Evolutionary conservation across 1,284 basidiomycete species (phyloP).

Genomic region (Ceratobasidium sp.): DNA sequence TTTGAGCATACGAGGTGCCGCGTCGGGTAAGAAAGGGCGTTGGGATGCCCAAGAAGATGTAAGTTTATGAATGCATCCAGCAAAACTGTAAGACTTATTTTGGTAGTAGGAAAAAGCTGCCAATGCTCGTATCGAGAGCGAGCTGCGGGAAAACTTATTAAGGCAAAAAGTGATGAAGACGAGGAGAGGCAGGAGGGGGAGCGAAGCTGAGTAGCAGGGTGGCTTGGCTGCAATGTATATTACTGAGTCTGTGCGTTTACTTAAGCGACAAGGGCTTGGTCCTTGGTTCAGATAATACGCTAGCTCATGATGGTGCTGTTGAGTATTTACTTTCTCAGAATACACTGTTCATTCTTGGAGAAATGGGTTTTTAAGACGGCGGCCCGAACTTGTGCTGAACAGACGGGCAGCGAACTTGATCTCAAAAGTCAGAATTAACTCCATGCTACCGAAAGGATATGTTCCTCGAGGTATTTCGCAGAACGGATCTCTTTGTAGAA

Average conservation of each 20-base stretch:
- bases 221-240: background rate
- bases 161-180: conserved; percentile 42
- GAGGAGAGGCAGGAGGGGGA: conserved; percentile 13
- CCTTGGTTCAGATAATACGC: too few relatives aligned
- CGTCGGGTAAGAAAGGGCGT: conserved; percentile 23
- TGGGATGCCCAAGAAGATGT: conserved; percentile 39
- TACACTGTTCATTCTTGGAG: too few relatives aligned
- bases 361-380: too few relatives aligned
- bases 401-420: too few relatives aligned
- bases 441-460: too few relatives aligned
- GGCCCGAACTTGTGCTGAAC: too few relatives aligned
- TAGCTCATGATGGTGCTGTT: too few relatives aligned
- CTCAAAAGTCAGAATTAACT: too few relatives aligned
- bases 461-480: too few relatives aligned
- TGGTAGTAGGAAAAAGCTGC: conserved; percentile 26
- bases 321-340: too few relatives aligned
- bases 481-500: too few relatives aligned
- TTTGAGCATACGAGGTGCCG: conserved; percentile 41
- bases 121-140: conserved; percentile 39
- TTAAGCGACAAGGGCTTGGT: background rate
- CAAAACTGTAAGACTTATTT: background rate
- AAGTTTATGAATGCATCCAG: background rate
- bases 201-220: conserved; percentile 3
- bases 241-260: background rate
- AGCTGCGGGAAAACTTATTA: conserved; percentile 43